A percentile compares a stretch with the other conserved stretches of the same genome.
These are phyloP conservation scores for Backusella sp. DNA, from an alignment of 192 early-diverging fungal genomes.

Conservation along the genomic window DNA sequence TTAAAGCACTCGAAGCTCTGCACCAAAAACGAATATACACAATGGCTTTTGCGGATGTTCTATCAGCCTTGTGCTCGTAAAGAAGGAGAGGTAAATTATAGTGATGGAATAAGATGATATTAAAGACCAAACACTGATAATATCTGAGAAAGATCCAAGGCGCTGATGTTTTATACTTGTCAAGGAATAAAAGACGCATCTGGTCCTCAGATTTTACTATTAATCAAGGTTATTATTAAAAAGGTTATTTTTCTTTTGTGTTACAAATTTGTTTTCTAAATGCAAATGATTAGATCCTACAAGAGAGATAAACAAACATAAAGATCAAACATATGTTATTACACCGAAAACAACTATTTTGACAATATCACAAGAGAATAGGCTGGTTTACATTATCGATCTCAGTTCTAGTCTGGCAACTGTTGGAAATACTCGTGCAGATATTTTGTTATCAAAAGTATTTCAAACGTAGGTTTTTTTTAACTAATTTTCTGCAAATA, in stretches of 20 bases:
- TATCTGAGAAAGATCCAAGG: not conserved
- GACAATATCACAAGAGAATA: constrained; percentile 54
- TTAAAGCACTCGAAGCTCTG: constrained; percentile 22
- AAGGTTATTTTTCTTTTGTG: not conserved
- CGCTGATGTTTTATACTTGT: constrained; percentile 24
- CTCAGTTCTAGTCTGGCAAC: constrained; percentile 63
- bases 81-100: constrained; percentile 16
- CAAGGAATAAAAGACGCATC: constrained; percentile 16
- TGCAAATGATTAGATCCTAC: not conserved
- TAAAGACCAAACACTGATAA: not conserved
- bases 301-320: not conserved
- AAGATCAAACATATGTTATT: constrained; percentile 42
- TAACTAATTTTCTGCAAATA: not conserved
- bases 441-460: constrained; percentile 50
- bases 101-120: not conserved
- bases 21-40: constrained; percentile 34
- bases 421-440: constrained; percentile 38
- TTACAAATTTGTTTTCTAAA: not conserved
- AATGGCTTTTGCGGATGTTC: constrained; percentile 25
- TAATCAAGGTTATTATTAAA: constrained; percentile 6
- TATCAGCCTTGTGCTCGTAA: constrained; percentile 19
- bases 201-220: constrained; percentile 12
- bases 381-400: constrained; percentile 69
- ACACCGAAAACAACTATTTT: constrained; percentile 68
- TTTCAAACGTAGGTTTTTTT: constrained; percentile 43